These are phyloP conservation scores for Jatropha curcas DNA, from an alignment of 345 rosid genomes.

Conservation along the genomic window DNA sequence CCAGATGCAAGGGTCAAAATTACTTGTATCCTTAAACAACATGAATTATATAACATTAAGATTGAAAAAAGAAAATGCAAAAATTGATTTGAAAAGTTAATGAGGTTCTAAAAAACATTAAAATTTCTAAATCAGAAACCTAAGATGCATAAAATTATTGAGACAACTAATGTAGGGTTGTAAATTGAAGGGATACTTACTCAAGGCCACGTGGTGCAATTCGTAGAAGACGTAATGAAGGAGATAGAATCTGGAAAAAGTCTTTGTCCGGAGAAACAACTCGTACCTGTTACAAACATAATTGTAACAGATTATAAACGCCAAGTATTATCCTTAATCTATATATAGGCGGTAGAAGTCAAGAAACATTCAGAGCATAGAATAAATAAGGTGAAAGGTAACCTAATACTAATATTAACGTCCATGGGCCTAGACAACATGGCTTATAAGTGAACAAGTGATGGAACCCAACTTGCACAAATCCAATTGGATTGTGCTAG, in stretches of 20 bases:
- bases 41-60: too few species aligned
- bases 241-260: conserved; percentile 94
- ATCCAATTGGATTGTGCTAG: too few species aligned
- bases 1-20: background rate
- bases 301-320: background rate
- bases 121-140: conserved; percentile 4
- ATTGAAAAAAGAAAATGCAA: too few species aligned
- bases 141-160: background rate
- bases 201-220: conserved; percentile 87
- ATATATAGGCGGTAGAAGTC: background rate
- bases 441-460: too few species aligned
- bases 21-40: background rate
- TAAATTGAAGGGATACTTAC: conserved; percentile 46
- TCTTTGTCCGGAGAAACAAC: conserved; percentile 99
- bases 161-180: background rate
- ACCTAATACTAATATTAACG: background rate
- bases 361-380: background rate
- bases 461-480: too few species aligned
- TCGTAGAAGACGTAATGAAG: conserved; percentile 89
- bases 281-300: conserved; percentile 57
- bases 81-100: too few species aligned
- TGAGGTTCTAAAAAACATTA: background rate
- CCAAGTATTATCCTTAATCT: background rate
- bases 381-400: background rate
- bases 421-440: too few species aligned